Percentiles rank a stretch among this genome's conserved stretches.
phyloP scores from a whole-genome alignment of 495 filamentous ascomycete genomes.

The Lophium mytilinum region DNA sequence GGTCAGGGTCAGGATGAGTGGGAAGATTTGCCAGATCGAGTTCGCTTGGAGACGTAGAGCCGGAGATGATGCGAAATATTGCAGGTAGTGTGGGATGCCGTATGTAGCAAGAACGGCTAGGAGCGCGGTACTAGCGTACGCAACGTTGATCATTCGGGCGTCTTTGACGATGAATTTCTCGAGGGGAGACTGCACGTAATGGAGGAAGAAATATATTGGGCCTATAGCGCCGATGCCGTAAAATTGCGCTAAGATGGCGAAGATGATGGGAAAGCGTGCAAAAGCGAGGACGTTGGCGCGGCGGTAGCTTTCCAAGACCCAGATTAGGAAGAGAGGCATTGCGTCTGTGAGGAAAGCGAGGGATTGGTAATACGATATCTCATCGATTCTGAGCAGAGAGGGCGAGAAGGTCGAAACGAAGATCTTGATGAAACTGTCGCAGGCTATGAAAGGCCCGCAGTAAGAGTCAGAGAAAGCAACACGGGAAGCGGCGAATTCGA shows the following conservation, averaged over 20 bases:
- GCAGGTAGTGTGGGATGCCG: slow-evolving; percentile 25
- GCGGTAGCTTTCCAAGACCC: too few species aligned
- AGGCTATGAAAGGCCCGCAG: too few species aligned
- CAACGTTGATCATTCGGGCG: slow-evolving; percentile 24
- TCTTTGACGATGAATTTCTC: slow-evolving; percentile 24
- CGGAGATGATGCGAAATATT: not conserved
- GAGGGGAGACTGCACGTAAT: slow-evolving; percentile 26
- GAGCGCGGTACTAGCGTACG: not conserved
- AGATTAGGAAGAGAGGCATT: too few species aligned
- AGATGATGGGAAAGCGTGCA: slow-evolving; percentile 13
- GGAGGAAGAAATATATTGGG: slow-evolving; percentile 36
- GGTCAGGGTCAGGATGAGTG: slow-evolving; percentile 7
- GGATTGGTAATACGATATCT: too few species aligned
- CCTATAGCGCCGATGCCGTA: slow-evolving; percentile 31
- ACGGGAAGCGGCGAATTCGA: too few species aligned
- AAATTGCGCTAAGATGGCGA: slow-evolving; percentile 31
- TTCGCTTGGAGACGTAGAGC: not conserved
- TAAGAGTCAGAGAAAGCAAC: too few species aligned
- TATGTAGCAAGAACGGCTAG: slow-evolving; percentile 18
- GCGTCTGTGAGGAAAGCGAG: too few species aligned
- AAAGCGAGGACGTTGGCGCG: too few species aligned
- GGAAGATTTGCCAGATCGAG: slow-evolving; percentile 2
- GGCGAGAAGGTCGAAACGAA: too few species aligned
- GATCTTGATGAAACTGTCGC: too few species aligned
- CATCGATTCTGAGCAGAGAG: too few species aligned